phyloP scores from a whole-genome alignment of 441 rosid species.

The Pelargonium myrrhifolium region DNA sequence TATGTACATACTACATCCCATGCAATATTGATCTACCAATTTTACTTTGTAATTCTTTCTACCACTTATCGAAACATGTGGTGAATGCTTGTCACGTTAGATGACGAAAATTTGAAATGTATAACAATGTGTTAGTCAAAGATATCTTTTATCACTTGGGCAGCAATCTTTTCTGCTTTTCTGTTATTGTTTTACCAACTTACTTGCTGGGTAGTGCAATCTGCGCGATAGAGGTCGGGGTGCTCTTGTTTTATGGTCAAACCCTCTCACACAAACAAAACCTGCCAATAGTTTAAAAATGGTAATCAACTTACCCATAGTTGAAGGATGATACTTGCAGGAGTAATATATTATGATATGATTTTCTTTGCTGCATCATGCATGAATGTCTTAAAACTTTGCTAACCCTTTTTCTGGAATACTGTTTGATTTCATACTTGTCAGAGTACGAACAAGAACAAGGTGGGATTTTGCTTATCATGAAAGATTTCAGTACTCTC shows the following conservation, averaged over 20 bases:
- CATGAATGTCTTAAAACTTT: too few relatives aligned
- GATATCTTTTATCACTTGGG: slow-evolving; percentile 22
- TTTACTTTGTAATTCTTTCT: slow-evolving; percentile 19
- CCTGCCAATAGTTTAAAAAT: slow-evolving; percentile 41
- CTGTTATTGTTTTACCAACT: slow-evolving; percentile 36
- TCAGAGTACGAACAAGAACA: background rate
- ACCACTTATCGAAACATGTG: slow-evolving; percentile 17
- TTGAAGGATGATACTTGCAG: background rate
- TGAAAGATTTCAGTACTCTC: background rate
- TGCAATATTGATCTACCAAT: slow-evolving; percentile 14
- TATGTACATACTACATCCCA: slow-evolving; percentile 25
- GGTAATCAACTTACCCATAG: background rate
- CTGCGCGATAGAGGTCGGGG: slow-evolving; percentile 79
- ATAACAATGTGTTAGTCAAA: slow-evolving; percentile 38
- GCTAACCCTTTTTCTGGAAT: background rate
- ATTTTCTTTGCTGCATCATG: too few relatives aligned
- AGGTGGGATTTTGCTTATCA: too few relatives aligned
- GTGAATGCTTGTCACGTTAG: slow-evolving; percentile 31
- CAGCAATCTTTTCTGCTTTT: slow-evolving; percentile 23
- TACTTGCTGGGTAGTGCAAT: slow-evolving; percentile 74
- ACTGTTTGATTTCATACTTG: slow-evolving; percentile 7
- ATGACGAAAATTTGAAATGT: slow-evolving; percentile 34
- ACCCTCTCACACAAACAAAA: slow-evolving; percentile 92
- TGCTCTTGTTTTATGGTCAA: slow-evolving; percentile 62
- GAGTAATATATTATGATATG: background rate